Evolutionary conservation across 192 early-diverging fungal species (phyloP), one percentile per base, ranked within the genome.

Genomic region (Mortierella hygrophila): DNA sequence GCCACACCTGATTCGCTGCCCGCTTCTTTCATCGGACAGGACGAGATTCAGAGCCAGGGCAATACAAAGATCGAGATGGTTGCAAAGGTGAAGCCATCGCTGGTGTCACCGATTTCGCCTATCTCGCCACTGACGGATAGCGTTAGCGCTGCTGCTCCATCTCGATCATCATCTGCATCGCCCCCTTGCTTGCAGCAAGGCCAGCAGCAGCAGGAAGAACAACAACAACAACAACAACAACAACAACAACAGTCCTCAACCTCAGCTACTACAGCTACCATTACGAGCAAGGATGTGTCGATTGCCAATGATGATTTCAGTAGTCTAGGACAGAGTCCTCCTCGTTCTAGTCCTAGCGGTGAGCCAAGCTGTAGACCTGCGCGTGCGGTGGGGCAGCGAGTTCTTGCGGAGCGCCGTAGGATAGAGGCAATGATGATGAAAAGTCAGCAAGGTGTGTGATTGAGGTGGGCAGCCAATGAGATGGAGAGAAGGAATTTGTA

Each of bases 301-400:
- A 65, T 10, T 26, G 6, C 60, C 60, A 65, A 29, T 65, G 9
- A 23, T 9, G 42, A 0, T 15, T 29, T 15, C 0, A 29, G 38
- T 72, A 29, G 38, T 72, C 44, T n/a, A 15, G 23, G 26, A 72
- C 41, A 72, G 41, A 41, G 41, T 49, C 71, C 26, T 26, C 38
- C 65, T 68, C 29, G 26, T 35, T 68, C 23, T 40, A 40, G 38
- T 18, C 0, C 65, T 35, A 32, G 63, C 63, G 63, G 26, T 26
- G 41, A 23, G 49, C 20, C 49, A 4, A 41, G 11, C 20, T 26
- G 41, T 6, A 18, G 54, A 4, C 38, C 57, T 16, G 38, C 21
- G 23, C 46, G 75, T 15, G 60, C 75, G 23, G 75, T 76, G 10
- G 75, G 75, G 11, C 75, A 76, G 40, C 75, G 75, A 20, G 75